A percentile compares a stretch with the other conserved stretches of the same genome.
Evolutionary conservation across 257 asterid genomes (phyloP).

Genomic region (Salvia rosmarinus): DNA sequence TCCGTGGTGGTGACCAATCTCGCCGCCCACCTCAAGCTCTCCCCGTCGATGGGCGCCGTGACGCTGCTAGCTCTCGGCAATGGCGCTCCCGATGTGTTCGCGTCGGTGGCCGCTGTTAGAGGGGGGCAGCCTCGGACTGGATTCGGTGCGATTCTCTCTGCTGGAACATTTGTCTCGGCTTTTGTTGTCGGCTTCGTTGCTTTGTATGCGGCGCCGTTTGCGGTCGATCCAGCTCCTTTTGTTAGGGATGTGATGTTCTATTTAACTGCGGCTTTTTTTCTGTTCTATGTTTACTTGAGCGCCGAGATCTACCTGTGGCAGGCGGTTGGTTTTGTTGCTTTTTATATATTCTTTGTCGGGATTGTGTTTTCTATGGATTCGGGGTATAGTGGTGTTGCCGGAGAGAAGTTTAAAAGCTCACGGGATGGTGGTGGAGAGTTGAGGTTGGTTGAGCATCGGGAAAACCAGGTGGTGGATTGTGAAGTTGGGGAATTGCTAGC

Average conservation of each 20-base stretch:
- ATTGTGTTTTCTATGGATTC: slow-evolving; percentile 93
- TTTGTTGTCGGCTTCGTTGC: slow-evolving; percentile 94
- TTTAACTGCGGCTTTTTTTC: slow-evolving; percentile 69
- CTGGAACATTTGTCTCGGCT: slow-evolving; percentile 96
- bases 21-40: slow-evolving; percentile 60
- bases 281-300: slow-evolving; percentile 92
- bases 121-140: slow-evolving; percentile 92
- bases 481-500: slow-evolving; percentile 49
- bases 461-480: slow-evolving; percentile 50
- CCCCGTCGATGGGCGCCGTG: slow-evolving; percentile 98
- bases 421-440: slow-evolving; percentile 43
- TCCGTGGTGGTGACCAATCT: slow-evolving; percentile 87
- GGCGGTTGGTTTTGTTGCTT: slow-evolving; percentile 90
- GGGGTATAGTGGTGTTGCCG: slow-evolving; percentile 45
- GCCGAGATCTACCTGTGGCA: slow-evolving; percentile 98
- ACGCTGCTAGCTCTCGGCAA: slow-evolving; percentile 92
- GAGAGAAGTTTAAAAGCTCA: slow-evolving; percentile 40
- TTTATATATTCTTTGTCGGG: slow-evolving; percentile 86
- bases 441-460: slow-evolving; percentile 38
- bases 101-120: slow-evolving; percentile 89
- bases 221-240: slow-evolving; percentile 84
- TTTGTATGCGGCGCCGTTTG: slow-evolving; percentile 80
- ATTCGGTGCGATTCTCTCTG: slow-evolving; percentile 92
- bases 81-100: slow-evolving; percentile 97
- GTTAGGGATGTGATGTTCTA: slow-evolving; percentile 91